Evolutionary conservation across 352 stramenopile genomes (phyloP), one percentile per base, ranked within the genome.

Genomic region (Phytophthora macrochlamydospora): DNA sequence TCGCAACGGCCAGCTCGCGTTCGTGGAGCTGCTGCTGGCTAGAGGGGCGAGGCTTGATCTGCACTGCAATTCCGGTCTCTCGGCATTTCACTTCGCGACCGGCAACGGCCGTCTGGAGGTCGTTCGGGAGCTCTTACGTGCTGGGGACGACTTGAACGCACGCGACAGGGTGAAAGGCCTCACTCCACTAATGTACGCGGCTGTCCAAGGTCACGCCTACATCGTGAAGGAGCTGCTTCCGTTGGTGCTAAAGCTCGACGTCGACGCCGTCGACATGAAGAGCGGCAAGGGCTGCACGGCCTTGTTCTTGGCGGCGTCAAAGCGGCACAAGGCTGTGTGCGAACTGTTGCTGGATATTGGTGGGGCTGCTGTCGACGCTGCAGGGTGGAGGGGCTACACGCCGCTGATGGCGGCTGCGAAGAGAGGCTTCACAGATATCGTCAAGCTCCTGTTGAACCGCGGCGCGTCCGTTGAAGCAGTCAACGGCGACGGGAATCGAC

Each of bases 381-480:
- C 50, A 13, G 66, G 67, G 7, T 63, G 55, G 38, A 71, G 58
- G 46, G 67, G 67, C 9, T 56, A 40, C n/a, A 75, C 67, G 32
- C 67, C 67, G 3, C 67, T 75, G 4, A 75, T 75, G 67, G 57
- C 43, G 48, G 67, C 62, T 54, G 67, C 62, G 28, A 68, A 72
- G 44, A 30, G 62, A 42, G 67, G 62, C 2, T 71, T 56, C 29
- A 31, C 55, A 37, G 58, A 72, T 7, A 61, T 72, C 45, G 53
- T 44, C 6, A 51, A 71, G 13, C 14, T 75, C 29, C 30, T 75
- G 8, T 13, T 75, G 18, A 67, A 52, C 62, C 67, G 62, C 45
- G 67, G 62, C 43, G 67, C 67, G 6, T 43, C 11, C 13, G 44
- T 75, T 3, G 67, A 75, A 62, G 67, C 48, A 7, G 48, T 58